Evolutionary conservation across 495 filamentous ascomycete genomes (phyloP).

Genomic region (Penicillium flavigenum): DNA sequence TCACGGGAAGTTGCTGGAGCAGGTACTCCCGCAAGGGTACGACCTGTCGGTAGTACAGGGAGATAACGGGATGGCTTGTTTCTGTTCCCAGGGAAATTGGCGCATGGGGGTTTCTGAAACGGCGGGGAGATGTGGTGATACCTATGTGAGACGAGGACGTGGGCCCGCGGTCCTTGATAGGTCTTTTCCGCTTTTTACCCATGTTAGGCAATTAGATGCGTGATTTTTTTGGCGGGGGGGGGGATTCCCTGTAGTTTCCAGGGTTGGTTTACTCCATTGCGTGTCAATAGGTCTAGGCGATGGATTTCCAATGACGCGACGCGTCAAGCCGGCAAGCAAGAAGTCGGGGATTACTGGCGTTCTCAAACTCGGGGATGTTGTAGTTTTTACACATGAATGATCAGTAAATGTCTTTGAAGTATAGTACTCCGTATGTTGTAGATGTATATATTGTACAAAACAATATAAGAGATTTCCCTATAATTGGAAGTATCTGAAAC

Average conservation of each 20-base stretch:
- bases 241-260: not conserved
- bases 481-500: not conserved
- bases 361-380: too few relatives aligned
- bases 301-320: not conserved
- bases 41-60: conserved; percentile 68
- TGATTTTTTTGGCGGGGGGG: too few relatives aligned
- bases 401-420: not conserved
- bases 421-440: not conserved
- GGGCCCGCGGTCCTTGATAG: conserved; percentile 31
- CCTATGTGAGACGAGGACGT: conserved; percentile 23
- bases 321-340: conserved; percentile 3
- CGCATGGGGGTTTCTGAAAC: conserved; percentile 20
- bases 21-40: conserved; percentile 73
- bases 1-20: conserved; percentile 48
- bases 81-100: conserved; percentile 15
- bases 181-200: conserved; percentile 48
- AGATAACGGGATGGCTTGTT: conserved; percentile 63
- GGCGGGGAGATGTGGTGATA: conserved; percentile 18
- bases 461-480: not conserved
- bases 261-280: not conserved
- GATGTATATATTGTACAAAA: not conserved
- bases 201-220: conserved; percentile 19
- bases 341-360: too few relatives aligned
- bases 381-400: not conserved
- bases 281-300: not conserved